phyloP scores from a whole-genome alignment of 495 filamentous ascomycete species.

The Penicillium paradoxum region DNA sequence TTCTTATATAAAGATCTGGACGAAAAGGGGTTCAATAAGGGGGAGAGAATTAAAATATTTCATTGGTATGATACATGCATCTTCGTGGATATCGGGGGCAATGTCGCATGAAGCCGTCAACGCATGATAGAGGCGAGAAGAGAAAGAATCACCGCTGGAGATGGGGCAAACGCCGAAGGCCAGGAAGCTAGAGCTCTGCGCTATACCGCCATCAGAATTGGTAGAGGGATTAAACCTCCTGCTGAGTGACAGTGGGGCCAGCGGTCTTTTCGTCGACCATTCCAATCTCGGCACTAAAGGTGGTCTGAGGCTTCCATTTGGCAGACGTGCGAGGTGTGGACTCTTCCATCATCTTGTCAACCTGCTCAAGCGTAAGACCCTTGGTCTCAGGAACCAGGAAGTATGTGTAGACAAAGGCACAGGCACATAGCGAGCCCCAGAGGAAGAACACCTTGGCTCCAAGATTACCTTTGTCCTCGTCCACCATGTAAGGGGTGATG shows the following conservation, averaged over 20 bases:
- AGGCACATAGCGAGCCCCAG: slow-evolving; percentile 67
- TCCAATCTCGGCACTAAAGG: slow-evolving; percentile 64
- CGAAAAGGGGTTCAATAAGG: too few species aligned
- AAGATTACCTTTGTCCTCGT: slow-evolving; percentile 60
- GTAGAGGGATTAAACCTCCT: slow-evolving; percentile 24
- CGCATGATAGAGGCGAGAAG: slow-evolving; percentile 2
- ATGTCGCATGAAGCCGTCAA: slow-evolving; percentile 14
- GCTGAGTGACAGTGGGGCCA: slow-evolving; percentile 28
- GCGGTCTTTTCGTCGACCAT: slow-evolving; percentile 41
- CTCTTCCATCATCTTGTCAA: slow-evolving; percentile 89
- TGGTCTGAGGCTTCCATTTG: slow-evolving; percentile 69
- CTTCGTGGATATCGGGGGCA: slow-evolving; percentile 2
- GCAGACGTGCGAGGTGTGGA: slow-evolving; percentile 68
- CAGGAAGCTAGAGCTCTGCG: too few species aligned
- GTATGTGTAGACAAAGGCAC: slow-evolving; percentile 67
- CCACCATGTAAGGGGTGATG: slow-evolving; percentile 79
- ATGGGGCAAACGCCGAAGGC: too few species aligned
- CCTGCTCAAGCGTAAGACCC: slow-evolving; percentile 81
- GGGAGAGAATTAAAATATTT: neutral
- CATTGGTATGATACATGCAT: slow-evolving; percentile 13
- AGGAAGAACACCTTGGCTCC: slow-evolving; percentile 79
- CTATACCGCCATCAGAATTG: too few species aligned
- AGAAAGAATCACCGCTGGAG: too few species aligned
- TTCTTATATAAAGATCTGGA: too few species aligned
- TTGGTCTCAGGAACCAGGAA: slow-evolving; percentile 83